phyloP scores from a whole-genome alignment of 192 early-diverging fungal species.

The Linnemannia schmuckeri region DNA sequence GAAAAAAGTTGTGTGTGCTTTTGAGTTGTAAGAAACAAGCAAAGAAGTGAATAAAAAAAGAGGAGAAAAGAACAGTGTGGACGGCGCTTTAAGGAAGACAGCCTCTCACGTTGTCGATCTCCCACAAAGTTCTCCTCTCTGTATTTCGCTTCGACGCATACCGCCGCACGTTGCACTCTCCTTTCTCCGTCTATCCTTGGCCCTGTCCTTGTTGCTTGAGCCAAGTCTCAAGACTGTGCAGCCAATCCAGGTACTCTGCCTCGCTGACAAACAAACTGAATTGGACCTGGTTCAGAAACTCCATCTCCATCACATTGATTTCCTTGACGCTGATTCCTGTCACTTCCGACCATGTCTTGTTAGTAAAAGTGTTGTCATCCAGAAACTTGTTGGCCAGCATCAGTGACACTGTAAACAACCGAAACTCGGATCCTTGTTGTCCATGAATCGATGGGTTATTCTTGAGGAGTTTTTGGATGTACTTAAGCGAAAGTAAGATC shows the following conservation, averaged over 20 bases:
- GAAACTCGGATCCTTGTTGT: conserved; percentile 80
- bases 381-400: conserved; percentile 90
- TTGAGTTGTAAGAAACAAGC: no score
- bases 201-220: conserved; percentile 53
- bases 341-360: conserved; percentile 90
- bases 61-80: neutral
- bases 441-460: conserved; percentile 70
- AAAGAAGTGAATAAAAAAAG: neutral
- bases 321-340: conserved; percentile 84
- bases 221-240: conserved; percentile 59
- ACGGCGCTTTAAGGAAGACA: neutral
- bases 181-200: neutral
- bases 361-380: conserved; percentile 93
- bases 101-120: no score
- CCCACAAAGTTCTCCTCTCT: no score
- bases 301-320: conserved; percentile 90
- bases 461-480: conserved; percentile 70
- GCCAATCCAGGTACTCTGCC: conserved; percentile 80
- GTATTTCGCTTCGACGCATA: no score
- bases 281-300: conserved; percentile 83
- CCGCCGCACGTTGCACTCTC: no score
- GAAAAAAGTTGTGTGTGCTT: no score
- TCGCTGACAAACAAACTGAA: conserved; percentile 80
- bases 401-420: conserved; percentile 87
- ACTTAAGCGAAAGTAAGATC: conserved; percentile 74